phyloP scores from a whole-genome alignment of 352 stramenopile genomes.

The Globisporangium mamillatum region DNA sequence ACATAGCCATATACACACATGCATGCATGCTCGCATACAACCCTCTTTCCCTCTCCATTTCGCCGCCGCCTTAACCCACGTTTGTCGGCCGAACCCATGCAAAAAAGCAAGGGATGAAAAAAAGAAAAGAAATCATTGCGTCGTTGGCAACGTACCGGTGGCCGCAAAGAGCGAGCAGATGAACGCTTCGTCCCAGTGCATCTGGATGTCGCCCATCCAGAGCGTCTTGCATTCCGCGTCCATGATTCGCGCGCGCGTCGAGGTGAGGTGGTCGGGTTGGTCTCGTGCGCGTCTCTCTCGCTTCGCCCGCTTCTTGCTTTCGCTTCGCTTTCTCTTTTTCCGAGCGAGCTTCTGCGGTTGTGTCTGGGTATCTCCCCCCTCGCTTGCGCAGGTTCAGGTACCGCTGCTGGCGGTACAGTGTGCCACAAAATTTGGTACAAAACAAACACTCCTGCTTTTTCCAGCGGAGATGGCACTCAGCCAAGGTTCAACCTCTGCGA shows the following conservation, averaged over 20 bases:
- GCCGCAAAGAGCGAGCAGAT: constrained; percentile 80
- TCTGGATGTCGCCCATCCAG: constrained; percentile 90
- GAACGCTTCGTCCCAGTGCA: constrained; percentile 89
- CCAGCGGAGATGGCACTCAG: not conserved
- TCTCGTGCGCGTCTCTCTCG: constrained; percentile 11
- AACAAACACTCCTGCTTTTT: not conserved
- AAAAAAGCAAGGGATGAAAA: not conserved
- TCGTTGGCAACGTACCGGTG: constrained; percentile 37
- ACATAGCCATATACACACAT: not conserved
- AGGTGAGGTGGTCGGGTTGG: not conserved
- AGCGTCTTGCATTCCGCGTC: constrained; percentile 80
- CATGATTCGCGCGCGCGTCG: constrained; percentile 17
- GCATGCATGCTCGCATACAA: not conserved
- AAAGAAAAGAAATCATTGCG: not conserved
- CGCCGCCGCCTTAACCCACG: not conserved
- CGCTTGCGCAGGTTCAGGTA: constrained; percentile 7
- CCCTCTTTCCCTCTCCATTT: not conserved
- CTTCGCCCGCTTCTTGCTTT: constrained; percentile 18
- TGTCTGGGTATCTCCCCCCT: constrained; percentile 4
- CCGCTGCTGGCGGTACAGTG: not conserved
- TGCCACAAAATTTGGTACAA: not conserved
- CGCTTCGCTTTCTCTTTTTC: constrained; percentile 13
- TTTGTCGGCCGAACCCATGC: not conserved
- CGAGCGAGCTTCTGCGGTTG: constrained; percentile 12
- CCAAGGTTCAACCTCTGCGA: not conserved